phyloP scores from a whole-genome alignment of 2,329 filamentous ascomycete species.

The Colletotrichum costaricense region DNA sequence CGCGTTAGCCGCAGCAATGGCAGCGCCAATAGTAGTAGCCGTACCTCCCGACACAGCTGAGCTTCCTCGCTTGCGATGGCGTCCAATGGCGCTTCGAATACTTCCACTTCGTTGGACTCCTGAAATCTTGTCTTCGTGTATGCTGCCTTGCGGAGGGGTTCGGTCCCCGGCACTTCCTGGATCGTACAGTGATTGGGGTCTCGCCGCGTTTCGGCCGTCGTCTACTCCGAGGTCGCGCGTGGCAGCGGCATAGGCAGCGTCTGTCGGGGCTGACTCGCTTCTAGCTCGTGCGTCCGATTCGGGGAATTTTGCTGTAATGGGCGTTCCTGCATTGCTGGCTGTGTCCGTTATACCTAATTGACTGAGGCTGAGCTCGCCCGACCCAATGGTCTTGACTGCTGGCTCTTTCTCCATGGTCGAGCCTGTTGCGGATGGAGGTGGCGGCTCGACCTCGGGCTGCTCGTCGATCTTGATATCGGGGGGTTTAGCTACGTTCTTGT shows the following conservation, averaged over 20 bases:
- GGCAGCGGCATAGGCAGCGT: conserved; percentile 45
- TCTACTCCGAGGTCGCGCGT: conserved; percentile 51
- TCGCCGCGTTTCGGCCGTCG: conserved; percentile 44
- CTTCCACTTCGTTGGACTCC: conserved; percentile 73
- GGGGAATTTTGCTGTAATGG: conserved; percentile 65
- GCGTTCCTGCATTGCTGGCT: conserved; percentile 64
- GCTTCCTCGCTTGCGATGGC: conserved; percentile 83
- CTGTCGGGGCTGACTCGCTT: conserved; percentile 70
- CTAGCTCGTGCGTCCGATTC: conserved; percentile 61
- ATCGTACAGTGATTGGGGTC: conserved; percentile 65
- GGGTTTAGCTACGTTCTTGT: conserved; percentile 49
- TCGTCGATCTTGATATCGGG: conserved; percentile 46
- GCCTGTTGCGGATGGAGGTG: conserved; percentile 38
- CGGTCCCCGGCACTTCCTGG: conserved; percentile 63
- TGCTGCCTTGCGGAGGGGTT: conserved; percentile 73
- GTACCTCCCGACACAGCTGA: conserved; percentile 76
- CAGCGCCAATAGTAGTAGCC: conserved; percentile 75
- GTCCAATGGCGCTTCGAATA: conserved; percentile 69
- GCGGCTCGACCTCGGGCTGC: conserved; percentile 57
- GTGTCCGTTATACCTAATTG: conserved; percentile 82
- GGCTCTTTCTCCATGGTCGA: conserved; percentile 67
- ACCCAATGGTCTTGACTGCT: conserved; percentile 89
- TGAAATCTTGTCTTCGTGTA: conserved; percentile 70
- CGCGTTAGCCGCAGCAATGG: conserved; percentile 74
- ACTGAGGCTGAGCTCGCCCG: conserved; percentile 88